Conservation (phyloP, 495 filamentous ascomycete genomes). For the Poronia punctata region DNA sequence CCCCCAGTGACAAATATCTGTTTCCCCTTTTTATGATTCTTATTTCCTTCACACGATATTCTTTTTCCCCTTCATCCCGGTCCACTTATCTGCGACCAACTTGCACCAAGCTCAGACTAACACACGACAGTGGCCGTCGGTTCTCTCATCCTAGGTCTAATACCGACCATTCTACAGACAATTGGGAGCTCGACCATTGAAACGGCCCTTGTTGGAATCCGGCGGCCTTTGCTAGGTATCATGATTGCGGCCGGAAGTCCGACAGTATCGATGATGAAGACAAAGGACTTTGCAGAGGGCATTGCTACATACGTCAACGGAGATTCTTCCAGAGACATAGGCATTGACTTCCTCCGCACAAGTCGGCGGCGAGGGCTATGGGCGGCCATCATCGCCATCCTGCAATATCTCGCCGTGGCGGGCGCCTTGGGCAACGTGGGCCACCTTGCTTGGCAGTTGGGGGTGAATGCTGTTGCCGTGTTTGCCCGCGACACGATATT, state of each 20-base stretch:
- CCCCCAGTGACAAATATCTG: too few species aligned
- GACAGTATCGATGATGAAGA: slow-evolving; percentile 10
- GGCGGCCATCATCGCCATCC: slow-evolving; percentile 3
- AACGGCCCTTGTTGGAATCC: slow-evolving; percentile 10
- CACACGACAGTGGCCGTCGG: slow-evolving; percentile 2
- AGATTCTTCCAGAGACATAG: background rate
- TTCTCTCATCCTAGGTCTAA: slow-evolving; percentile 10
- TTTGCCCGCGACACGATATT: slow-evolving; percentile 7
- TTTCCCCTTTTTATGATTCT: too few species aligned
- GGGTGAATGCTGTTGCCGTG: slow-evolving; percentile 4
- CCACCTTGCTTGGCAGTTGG: slow-evolving; percentile 3
- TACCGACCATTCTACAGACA: slow-evolving; percentile 7
- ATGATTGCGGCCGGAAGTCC: slow-evolving; percentile 9
- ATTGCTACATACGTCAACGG: background rate
- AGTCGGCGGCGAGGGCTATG: background rate
- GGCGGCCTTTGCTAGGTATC: slow-evolving; percentile 6
- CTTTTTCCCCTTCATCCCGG: too few species aligned
- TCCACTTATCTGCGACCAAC: background rate
- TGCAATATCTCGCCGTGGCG: slow-evolving; percentile 1
- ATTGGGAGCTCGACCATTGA: slow-evolving; percentile 11
- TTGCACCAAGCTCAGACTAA: background rate
- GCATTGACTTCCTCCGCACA: slow-evolving; percentile 1
- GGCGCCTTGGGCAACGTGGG: slow-evolving; percentile 8
- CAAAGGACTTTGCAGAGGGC: background rate
- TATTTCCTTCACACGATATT: too few species aligned